phyloP scores from a whole-genome alignment of 306 rosid genomes.

The Gastrolobium villosum region DNA sequence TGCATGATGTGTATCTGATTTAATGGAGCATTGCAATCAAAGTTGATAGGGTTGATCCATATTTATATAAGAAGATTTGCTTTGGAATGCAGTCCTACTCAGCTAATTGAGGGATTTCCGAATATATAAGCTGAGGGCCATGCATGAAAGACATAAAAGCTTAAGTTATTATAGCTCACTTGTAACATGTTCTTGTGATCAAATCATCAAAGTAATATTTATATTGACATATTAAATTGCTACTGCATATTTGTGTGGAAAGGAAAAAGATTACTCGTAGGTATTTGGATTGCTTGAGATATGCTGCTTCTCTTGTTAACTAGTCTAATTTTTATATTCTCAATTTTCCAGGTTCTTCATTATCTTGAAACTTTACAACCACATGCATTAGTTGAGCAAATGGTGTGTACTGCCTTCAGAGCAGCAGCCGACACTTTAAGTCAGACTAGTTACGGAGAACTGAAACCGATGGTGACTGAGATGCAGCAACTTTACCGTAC shows the following conservation, averaged over 20 bases:
- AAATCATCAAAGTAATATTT: constrained; percentile 42
- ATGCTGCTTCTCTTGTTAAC: constrained; percentile 38
- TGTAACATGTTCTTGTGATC: constrained; percentile 32
- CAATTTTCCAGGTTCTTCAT: constrained; percentile 78
- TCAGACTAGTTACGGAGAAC: constrained; percentile 80
- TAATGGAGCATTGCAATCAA: constrained; percentile 20
- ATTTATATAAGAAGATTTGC: constrained; percentile 25
- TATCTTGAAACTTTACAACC: constrained; percentile 89
- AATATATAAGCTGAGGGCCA: constrained; percentile 21
- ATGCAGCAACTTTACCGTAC: constrained; percentile 85
- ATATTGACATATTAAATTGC: constrained; percentile 14
- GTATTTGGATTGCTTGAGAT: constrained; percentile 43
- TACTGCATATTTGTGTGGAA: constrained; percentile 8
- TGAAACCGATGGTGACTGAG: constrained; percentile 78
- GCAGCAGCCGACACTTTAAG: constrained; percentile 80
- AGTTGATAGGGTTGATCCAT: constrained; percentile 20
- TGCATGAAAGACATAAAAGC: constrained; percentile 7
- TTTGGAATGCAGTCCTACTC: constrained; percentile 25
- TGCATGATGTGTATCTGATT: constrained; percentile 16
- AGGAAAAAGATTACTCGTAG: constrained; percentile 6
- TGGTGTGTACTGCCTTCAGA: constrained; percentile 88
- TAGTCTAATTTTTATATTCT: constrained; percentile 35
- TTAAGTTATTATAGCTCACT: constrained; percentile 29
- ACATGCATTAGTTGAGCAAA: constrained; percentile 92
- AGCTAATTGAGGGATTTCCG: not conserved